Evolutionary conservation across 768 basidiomycete genomes (phyloP).

Genomic region (Strobilomyces dryophilus): DNA sequence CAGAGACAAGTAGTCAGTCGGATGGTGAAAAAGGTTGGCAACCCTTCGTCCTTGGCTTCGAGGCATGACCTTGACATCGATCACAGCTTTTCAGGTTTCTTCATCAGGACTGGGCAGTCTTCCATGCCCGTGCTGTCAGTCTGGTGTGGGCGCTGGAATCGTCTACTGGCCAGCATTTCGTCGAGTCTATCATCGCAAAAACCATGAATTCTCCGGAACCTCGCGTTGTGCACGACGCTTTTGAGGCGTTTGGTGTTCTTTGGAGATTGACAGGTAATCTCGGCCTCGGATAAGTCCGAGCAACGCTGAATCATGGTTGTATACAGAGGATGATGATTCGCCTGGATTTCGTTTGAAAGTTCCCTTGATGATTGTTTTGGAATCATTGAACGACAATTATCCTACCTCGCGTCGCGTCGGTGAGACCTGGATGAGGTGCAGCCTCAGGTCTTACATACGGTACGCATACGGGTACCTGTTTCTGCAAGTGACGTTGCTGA

Average conservation of each 20-base stretch:
- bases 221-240: slow-evolving; percentile 49
- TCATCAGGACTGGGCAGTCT: slow-evolving; percentile 55
- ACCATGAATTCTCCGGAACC: slow-evolving; percentile 57
- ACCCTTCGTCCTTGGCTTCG: background rate
- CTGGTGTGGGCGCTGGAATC: slow-evolving; percentile 79
- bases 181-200: slow-evolving; percentile 78
- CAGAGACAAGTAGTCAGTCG: slow-evolving; percentile 51
- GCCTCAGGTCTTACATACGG: slow-evolving; percentile 88
- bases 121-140: slow-evolving; percentile 78
- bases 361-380: slow-evolving; percentile 85
- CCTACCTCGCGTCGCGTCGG: slow-evolving; percentile 72
- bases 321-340: slow-evolving; percentile 68
- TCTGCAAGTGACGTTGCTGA: background rate
- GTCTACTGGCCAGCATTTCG: slow-evolving; percentile 49
- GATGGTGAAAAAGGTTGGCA: slow-evolving; percentile 51
- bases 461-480: slow-evolving; percentile 26
- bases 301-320: slow-evolving; percentile 4
- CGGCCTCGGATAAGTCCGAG: background rate
- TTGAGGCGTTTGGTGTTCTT: slow-evolving; percentile 87
- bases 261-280: slow-evolving; percentile 83
- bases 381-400: slow-evolving; percentile 73
- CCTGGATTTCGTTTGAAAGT: slow-evolving; percentile 82
- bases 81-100: slow-evolving; percentile 71
- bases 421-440: slow-evolving; percentile 98
- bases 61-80: slow-evolving; percentile 1